phyloP scores from a whole-genome alignment of 2,329 filamentous ascomycete species.

The Chrysoporthe austroafricana region DNA sequence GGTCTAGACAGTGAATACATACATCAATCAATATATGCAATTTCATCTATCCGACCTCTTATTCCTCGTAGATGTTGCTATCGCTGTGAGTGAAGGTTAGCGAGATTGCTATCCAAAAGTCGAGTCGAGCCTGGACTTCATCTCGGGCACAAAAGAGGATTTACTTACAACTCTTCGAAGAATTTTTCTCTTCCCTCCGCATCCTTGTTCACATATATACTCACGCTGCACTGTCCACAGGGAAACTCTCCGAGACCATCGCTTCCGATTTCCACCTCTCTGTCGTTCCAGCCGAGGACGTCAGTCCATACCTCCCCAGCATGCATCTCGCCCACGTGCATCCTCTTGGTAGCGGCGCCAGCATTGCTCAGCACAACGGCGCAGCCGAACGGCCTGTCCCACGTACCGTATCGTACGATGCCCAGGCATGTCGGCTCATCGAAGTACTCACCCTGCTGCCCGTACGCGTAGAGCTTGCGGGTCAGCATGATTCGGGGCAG shows the following conservation, averaged over 20 bases:
- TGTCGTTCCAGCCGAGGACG: conserved; percentile 58
- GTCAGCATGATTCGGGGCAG: conserved; percentile 64
- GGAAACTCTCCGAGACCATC: conserved; percentile 64
- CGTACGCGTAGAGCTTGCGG: conserved; percentile 69
- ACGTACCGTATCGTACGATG: conserved; percentile 56
- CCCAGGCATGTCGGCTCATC: conserved; percentile 66
- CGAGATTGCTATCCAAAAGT: neutral
- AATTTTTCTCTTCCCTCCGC: conserved; percentile 55
- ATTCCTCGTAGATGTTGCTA: conserved; percentile 37
- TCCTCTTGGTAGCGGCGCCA: conserved; percentile 55
- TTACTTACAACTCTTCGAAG: conserved; percentile 44
- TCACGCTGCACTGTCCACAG: conserved; percentile 57
- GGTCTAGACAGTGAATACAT: neutral
- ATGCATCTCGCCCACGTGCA: conserved; percentile 65
- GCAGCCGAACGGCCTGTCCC: conserved; percentile 52
- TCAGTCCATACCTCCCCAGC: conserved; percentile 68
- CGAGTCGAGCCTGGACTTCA: neutral
- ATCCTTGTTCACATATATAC: conserved; percentile 62
- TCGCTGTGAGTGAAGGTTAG: conserved; percentile 29
- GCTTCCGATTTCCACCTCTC: conserved; percentile 61
- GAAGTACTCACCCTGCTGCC: conserved; percentile 66
- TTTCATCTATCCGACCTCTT: neutral
- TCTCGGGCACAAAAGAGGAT: neutral
- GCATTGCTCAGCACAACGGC: conserved; percentile 62
- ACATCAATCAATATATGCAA: neutral